Percentiles rank a stretch among this genome's conserved stretches.
Conservation (phyloP, 495 filamentous ascomycete species). For the Podospora bellae-mahoneyi region DNA sequence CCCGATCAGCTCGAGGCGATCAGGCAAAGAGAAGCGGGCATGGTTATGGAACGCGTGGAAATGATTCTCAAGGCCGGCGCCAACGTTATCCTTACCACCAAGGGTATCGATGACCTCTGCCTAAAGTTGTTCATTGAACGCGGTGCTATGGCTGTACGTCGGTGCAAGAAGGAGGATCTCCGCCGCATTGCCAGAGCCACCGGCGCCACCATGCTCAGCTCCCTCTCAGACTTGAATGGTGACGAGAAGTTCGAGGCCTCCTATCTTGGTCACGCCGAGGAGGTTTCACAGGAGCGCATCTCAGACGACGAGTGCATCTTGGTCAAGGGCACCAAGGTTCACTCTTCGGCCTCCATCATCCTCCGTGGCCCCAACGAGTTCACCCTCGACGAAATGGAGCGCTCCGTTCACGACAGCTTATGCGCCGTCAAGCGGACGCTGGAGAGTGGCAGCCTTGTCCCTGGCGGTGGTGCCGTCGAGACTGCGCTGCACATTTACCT, state of each 20-base stretch:
- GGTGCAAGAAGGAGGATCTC: constrained; percentile 99
- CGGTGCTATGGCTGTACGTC: constrained; percentile 91
- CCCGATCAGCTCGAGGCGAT: constrained; percentile 97
- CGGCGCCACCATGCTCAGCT: constrained; percentile 86
- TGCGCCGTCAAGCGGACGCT: constrained; percentile 96
- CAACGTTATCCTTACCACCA: constrained; percentile 94
- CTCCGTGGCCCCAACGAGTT: constrained; percentile 95
- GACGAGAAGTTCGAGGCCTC: constrained; percentile 95
- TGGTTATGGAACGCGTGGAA: constrained; percentile 91
- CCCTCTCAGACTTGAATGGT: constrained; percentile 92
- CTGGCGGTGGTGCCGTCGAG: constrained; percentile 94
- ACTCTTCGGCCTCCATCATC: constrained; percentile 92
- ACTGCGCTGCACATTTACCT: constrained; percentile 99
- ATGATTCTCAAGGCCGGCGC: constrained; percentile 97
- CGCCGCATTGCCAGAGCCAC: constrained; percentile 94
- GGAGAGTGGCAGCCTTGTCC: constrained; percentile 94
- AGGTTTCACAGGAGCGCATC: constrained; percentile 94
- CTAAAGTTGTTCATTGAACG: constrained; percentile 93
- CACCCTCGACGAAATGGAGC: constrained; percentile 98
- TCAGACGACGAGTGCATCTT: constrained; percentile 99
- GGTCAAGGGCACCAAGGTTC: constrained; percentile 90
- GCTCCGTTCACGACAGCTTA: constrained; percentile 93
- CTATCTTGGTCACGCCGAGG: constrained; percentile 84
- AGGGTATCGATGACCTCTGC: constrained; percentile 95
- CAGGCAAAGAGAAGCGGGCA: constrained; percentile 81